phyloP scores from a whole-genome alignment of 2,329 filamentous ascomycete genomes.

The Dactylellina cionopaga region DNA sequence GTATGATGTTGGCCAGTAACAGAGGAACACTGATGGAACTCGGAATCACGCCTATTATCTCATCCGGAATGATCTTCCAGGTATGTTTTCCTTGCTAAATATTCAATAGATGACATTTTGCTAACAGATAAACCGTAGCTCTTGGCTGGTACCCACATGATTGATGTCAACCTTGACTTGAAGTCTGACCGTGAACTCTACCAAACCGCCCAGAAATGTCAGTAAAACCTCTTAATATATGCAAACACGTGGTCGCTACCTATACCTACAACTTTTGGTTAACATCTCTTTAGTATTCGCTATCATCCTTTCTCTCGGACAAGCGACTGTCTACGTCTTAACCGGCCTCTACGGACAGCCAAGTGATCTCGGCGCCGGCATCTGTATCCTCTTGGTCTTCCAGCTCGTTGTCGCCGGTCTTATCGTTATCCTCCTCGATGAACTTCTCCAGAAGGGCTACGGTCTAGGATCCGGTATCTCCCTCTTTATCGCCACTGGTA shows the following conservation, averaged over 20 bases:
- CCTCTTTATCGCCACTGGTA: slow-evolving; percentile 99
- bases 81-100: slow-evolving; percentile 59
- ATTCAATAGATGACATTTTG: not conserved
- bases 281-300: slow-evolving; percentile 72
- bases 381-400: slow-evolving; percentile 97
- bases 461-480: slow-evolving; percentile 98
- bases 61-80: slow-evolving; percentile 99
- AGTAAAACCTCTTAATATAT: slow-evolving; percentile 49
- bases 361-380: slow-evolving; percentile 94
- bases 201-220: slow-evolving; percentile 96
- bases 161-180: slow-evolving; percentile 99
- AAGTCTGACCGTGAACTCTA: slow-evolving; percentile 99
- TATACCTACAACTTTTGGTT: slow-evolving; percentile 15
- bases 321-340: slow-evolving; percentile 97
- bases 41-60: slow-evolving; percentile 98
- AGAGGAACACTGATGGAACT: slow-evolving; percentile 94
- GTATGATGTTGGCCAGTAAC: slow-evolving; percentile 99
- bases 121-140: slow-evolving; percentile 66
- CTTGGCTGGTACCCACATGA: slow-evolving; percentile 97
- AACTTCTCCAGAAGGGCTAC: slow-evolving; percentile 99
- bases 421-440: slow-evolving; percentile 98
- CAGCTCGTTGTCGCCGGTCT: slow-evolving; percentile 97
- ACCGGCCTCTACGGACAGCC: slow-evolving; percentile 97
- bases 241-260: not conserved
- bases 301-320: slow-evolving; percentile 96